A percentile compares a stretch with the other conserved stretches of the same genome.
Conservation (phyloP, 768 basidiomycete species). For the Phanerochaete sordida region DNA sequence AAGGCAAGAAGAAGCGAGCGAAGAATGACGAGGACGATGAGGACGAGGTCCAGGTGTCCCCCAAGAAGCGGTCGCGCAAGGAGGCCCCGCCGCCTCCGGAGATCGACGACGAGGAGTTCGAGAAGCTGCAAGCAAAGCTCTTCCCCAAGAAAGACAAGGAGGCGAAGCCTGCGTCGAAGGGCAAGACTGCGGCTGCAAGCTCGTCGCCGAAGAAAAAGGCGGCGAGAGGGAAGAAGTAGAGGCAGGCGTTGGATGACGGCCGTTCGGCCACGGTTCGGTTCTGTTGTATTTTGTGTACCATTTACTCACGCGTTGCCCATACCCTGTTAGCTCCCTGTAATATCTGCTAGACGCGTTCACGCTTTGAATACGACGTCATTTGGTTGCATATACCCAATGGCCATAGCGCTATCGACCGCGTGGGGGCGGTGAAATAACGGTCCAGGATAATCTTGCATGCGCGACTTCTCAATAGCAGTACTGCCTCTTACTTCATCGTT, state of each 20-base stretch:
- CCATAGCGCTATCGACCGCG: too few species aligned
- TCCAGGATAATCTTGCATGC: too few species aligned
- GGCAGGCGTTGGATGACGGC: neutral
- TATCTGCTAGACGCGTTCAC: neutral
- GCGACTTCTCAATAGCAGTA: too few species aligned
- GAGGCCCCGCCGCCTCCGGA: slow-evolving; percentile 42
- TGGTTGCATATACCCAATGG: too few species aligned
- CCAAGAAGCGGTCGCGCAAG: slow-evolving; percentile 46
- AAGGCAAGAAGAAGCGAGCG: slow-evolving; percentile 51
- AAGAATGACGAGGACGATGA: slow-evolving; percentile 43
- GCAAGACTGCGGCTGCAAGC: neutral
- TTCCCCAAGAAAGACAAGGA: slow-evolving; percentile 36
- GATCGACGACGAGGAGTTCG: slow-evolving; percentile 65
- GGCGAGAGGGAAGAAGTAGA: slow-evolving; percentile 6
- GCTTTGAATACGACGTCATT: neutral
- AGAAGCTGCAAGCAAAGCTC: slow-evolving; percentile 53
- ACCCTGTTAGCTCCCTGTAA: neutral
- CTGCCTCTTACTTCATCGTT: too few species aligned
- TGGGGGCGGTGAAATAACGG: too few species aligned
- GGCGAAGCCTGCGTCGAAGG: slow-evolving; percentile 4
- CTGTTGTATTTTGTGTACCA: neutral
- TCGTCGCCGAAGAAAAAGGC: slow-evolving; percentile 6
- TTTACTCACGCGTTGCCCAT: neutral
- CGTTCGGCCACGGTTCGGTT: neutral
- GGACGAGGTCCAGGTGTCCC: slow-evolving; percentile 34